Evolutionary conservation across 2,329 filamentous ascomycete genomes (phyloP), one percentile per base, ranked within the genome.

Genomic region (Dactylellina cionopaga): DNA sequence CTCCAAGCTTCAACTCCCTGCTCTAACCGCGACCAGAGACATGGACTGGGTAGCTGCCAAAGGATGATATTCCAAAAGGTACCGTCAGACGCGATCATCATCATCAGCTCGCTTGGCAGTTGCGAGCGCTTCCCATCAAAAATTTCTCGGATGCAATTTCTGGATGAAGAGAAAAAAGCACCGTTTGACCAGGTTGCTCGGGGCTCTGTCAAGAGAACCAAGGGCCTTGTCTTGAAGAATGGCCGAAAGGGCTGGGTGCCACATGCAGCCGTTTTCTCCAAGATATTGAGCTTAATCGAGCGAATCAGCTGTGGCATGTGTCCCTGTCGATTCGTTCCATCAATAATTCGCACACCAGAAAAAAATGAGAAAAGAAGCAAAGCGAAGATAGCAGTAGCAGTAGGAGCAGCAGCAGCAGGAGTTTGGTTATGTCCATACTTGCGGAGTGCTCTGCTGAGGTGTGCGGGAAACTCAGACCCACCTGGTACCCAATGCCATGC

Each of bases 191-290:
- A n/a, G n/a, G n/a, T 22, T 25, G 27, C 41, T 51, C 13, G 43
- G 29, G 41, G 39, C 41, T 17, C 25, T 47, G 52, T 24, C 3
- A 10, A 24, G 19, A 15, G 33, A 37, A 17, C 33, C 51, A 41
- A 24, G 43, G 54, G 27, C 33, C 39, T 59, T 31, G 2, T 17
- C 29, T 1, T 3, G 13, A 33, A 39, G 31, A 7, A 7, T 17
- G 15, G 17, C 29, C 13, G 17, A 52, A 39, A 37, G 13, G 33
- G 31, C 33, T 22, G 29, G 33, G 13, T 24, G 5, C 56, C 65
- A 71, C 65, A 71, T 71, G 65, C 65, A 71, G 58, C 56, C 41
- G 49, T 58, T 66, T 59, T 47, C 49, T 47, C 56, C 31, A 54
- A 15, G 43, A 27, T n/a, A n/a, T n/a, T n/a, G n/a, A n/a, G n/a